phyloP scores from a whole-genome alignment of 805 yeast species.

The Grigorovia yakushimaensis region DNA sequence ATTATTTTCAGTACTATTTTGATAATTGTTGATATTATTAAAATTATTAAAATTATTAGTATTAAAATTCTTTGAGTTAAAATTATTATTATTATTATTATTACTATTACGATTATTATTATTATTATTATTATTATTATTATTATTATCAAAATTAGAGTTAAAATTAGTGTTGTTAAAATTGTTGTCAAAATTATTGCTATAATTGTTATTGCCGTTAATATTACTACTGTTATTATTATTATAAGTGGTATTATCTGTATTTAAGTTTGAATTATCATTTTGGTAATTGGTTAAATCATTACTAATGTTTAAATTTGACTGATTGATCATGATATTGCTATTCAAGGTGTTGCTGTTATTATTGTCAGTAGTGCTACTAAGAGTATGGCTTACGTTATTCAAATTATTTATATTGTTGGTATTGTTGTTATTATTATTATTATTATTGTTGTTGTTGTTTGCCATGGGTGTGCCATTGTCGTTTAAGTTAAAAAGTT shows the following conservation, averaged over 20 bases:
- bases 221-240: neutral
- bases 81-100: neutral
- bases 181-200: neutral
- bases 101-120: neutral
- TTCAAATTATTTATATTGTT: slow-evolving; percentile 1
- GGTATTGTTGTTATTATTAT: slow-evolving; percentile 7
- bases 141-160: neutral
- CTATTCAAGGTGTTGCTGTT: too few relatives aligned
- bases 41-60: too few relatives aligned
- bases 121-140: neutral
- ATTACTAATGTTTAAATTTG: neutral
- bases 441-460: slow-evolving; percentile 5
- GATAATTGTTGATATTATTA: too few relatives aligned
- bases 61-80: too few relatives aligned
- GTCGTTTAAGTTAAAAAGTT: too few relatives aligned
- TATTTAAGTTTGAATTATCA: neutral
- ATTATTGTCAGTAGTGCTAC: too few relatives aligned
- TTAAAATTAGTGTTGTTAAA: neutral
- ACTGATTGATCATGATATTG: too few relatives aligned
- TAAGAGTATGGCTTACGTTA: neutral
- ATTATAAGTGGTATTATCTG: neutral
- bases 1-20: too few relatives aligned
- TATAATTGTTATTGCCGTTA: neutral
- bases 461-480: too few relatives aligned
- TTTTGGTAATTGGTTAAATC: neutral